Base-by-base conservation (phyloP, 176 grass and related monocot species). In the Musa itinerans region DNA sequence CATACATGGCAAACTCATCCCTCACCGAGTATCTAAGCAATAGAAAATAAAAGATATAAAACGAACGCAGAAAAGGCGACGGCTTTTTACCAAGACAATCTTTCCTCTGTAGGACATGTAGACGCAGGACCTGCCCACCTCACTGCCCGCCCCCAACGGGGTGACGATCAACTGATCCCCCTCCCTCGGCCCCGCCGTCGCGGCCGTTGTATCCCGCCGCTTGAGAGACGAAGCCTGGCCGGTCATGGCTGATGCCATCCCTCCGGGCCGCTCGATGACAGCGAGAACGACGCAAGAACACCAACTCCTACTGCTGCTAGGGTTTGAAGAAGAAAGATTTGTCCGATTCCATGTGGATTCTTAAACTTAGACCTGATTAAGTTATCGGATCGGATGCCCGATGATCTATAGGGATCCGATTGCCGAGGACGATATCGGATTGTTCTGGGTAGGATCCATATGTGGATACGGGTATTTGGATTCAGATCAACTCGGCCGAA, bases 41-140 rank as follows among this genome's bases (percentile, higher is more conserved):
- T 19, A 19, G 2, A 12, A 49, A 21, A 49, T 1, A 24, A 24
- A 27, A 19, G 19, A 21, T 43, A 17, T 48, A 25, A 25, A 34
- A 0, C 13, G 50, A 75, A 2, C 0, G 22, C 14, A 20, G 6
- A 65, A 24, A 10, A 10, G 1, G 8, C 2, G 11, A 63, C 25
- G 8, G 65, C 50, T 65, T 52, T 17, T 13, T 80, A 98, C 95
- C 80, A 98, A 76, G 86, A 98, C 83, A 53, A 71, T 89, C 81
- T 92, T 92, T 73, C 90, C 95, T 81, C 93, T 93, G 82, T 87
- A 98, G 78, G 95, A 82, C 95, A 93, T 93, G 80, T 93, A 84
- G 69, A 98, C 90, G 82, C 95, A 98, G 86, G 94, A 98, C 49
- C 95, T 88, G 75, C 90, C 95, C 14, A 98, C 90, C 81, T 98